These are phyloP conservation scores for Geotrichum ghanense DNA, from an alignment of 805 yeast species.

Conservation along the genomic window DNA sequence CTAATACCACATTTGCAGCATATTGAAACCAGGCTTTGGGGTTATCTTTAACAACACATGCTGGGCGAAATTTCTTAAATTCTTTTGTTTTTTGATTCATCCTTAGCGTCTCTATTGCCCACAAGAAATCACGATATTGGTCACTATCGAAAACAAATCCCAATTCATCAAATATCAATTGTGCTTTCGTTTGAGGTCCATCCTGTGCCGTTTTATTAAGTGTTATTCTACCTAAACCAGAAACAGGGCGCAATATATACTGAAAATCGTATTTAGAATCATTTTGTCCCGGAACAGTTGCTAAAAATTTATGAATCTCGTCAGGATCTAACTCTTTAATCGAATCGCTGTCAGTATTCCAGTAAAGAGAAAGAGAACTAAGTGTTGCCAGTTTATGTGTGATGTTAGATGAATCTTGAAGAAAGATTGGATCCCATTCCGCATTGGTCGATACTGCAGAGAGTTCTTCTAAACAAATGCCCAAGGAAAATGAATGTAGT, in stretches of 20 bases:
- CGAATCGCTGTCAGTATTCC: constrained; percentile 59
- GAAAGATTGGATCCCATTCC: constrained; percentile 75
- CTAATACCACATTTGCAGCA: constrained; percentile 62
- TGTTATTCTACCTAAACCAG: constrained; percentile 75
- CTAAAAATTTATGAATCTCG: constrained; percentile 27
- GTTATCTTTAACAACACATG: constrained; percentile 36
- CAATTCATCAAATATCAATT: constrained; percentile 76
- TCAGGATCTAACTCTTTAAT: constrained; percentile 33
- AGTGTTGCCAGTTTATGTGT: constrained; percentile 71
- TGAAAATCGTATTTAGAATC: constrained; percentile 13
- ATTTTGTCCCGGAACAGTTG: constrained; percentile 11
- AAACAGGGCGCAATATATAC: constrained; percentile 67
- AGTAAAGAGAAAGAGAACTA: constrained; percentile 65
- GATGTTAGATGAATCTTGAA: constrained; percentile 52
- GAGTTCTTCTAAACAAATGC: constrained; percentile 71
- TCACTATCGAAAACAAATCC: constrained; percentile 75
- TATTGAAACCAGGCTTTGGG: constrained; percentile 77
- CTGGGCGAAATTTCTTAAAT: constrained; percentile 63
- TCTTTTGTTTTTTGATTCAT: constrained; percentile 67
- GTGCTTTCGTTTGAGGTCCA: constrained; percentile 49
- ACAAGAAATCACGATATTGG: constrained; percentile 72
- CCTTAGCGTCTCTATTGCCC: constrained; percentile 72
- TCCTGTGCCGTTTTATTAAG: constrained; percentile 50
- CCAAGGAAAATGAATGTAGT: constrained; percentile 68
- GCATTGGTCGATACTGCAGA: constrained; percentile 87